A percentile compares a stretch with the other conserved stretches of the same genome.
Evolutionary conservation across 1,139 yeast genomes (phyloP).

Genomic region (Protomyces arabidopsidicola): DNA sequence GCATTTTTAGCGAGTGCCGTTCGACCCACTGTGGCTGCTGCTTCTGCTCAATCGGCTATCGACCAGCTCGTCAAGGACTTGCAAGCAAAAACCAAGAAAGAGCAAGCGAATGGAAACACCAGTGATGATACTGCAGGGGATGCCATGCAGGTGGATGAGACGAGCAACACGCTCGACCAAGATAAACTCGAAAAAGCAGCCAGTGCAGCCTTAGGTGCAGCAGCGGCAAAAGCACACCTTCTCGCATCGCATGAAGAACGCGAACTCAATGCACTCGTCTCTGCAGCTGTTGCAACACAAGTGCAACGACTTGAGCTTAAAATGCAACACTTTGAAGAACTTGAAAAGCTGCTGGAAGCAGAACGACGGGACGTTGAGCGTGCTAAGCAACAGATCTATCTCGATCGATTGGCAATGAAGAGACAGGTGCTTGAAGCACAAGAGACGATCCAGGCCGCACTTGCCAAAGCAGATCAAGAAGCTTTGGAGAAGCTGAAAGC

Average conservation of each 20-base stretch:
- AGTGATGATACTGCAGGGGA: slow-evolving; percentile 25
- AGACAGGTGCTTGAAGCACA: background rate
- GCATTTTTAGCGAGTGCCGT: slow-evolving; percentile 82
- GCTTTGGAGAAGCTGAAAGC: background rate
- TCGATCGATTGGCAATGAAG: slow-evolving; percentile 68
- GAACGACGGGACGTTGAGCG: slow-evolving; percentile 69
- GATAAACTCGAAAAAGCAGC: slow-evolving; percentile 35
- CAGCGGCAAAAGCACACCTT: slow-evolving; percentile 78
- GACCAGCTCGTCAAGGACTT: slow-evolving; percentile 44
- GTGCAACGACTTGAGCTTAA: slow-evolving; percentile 72
- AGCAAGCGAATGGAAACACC: slow-evolving; percentile 26
- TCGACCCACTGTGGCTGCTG: slow-evolving; percentile 83
- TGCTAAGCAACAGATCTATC: slow-evolving; percentile 74
- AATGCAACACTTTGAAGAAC: slow-evolving; percentile 59
- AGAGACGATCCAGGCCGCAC: background rate
- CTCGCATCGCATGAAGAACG: slow-evolving; percentile 80
- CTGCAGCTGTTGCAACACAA: slow-evolving; percentile 70
- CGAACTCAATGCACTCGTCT: slow-evolving; percentile 48
- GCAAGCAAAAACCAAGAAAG: slow-evolving; percentile 33
- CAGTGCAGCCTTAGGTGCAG: slow-evolving; percentile 40
- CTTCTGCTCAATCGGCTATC: slow-evolving; percentile 56
- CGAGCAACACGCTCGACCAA: slow-evolving; percentile 25
- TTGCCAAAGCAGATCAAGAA: background rate
- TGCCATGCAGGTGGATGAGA: slow-evolving; percentile 24
- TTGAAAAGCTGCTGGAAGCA: slow-evolving; percentile 73